Base-by-base conservation (phyloP, 441 rosid genomes). In the Euphorbia celastroides region DNA sequence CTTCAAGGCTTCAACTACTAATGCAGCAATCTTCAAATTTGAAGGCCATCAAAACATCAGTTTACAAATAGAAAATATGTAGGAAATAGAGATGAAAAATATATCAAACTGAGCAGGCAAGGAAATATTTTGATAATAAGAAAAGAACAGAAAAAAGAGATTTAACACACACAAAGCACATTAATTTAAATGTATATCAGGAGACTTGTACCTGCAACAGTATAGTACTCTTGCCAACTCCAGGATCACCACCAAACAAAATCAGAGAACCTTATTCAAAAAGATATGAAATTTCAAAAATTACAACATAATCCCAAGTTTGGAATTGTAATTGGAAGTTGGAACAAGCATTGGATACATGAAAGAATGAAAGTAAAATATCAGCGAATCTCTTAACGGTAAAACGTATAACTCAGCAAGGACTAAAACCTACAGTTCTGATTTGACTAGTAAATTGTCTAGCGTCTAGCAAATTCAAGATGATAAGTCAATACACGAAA, bases 141-240 rank as follows among this genome's bases (percentile, higher is more conserved):
- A 44, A 52, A 60, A 3, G 32, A 75, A 64, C 27, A 19, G n/a
- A 55, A n/a, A n/a, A n/a, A n/a, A n/a, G n/a, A n/a, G n/a, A n/a
- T n/a, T n/a, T n/a, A n/a, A n/a, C n/a, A n/a, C n/a, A n/a, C n/a
- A n/a, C n/a, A n/a, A n/a, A 50, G 61, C 13, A 42, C 1, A 38
- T 38, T 31, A 62, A 19, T 44, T 27, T 28, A 57, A 65, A 64
- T 27, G 5, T 60, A 28, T 16, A 23, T 17, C 10, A 48, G 50
- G 41, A 57, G 27, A 62, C 57, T 60, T 31, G 17, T 57, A 90
- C 98, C 89, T 93, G 97, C 79, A 93, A 79, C 60, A 90, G 72
- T 66, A 90, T 74, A 16, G 99, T 94, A 72, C 99, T 88, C 81
- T 94, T 94, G 75, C 99, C 99, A 73, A 94, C 88, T 66, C 97